phyloP scores from a whole-genome alignment of 306 rosid species.

The Hippophae gyantsensis region DNA sequence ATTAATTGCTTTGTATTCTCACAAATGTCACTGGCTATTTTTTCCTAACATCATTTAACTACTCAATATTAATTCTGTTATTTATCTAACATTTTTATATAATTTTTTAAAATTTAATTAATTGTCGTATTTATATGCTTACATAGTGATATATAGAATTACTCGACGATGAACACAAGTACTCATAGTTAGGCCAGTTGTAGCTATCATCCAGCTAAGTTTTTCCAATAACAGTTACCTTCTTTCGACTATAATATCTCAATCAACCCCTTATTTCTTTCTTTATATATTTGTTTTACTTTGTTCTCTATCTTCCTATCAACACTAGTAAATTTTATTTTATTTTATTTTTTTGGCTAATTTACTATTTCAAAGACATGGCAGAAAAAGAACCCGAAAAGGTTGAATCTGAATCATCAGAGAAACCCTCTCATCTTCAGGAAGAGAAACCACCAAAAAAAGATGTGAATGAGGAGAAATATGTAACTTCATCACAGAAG shows the following conservation, averaged over 20 bases:
- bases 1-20: too few relatives aligned
- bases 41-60: too few relatives aligned
- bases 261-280: slow-evolving; percentile 13
- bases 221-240: slow-evolving; percentile 21
- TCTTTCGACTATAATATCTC: slow-evolving; percentile 36
- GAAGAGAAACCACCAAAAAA: slow-evolving; percentile 21
- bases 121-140: too few relatives aligned
- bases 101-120: too few relatives aligned
- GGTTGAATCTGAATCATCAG: slow-evolving; percentile 21
- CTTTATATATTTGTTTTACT: slow-evolving; percentile 4
- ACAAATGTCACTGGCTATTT: too few relatives aligned
- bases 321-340: neutral
- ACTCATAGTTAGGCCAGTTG: slow-evolving; percentile 35
- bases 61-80: too few relatives aligned
- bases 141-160: too few relatives aligned
- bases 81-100: too few relatives aligned
- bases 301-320: neutral
- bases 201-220: slow-evolving; percentile 40
- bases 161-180: too few relatives aligned
- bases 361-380: slow-evolving; percentile 19
- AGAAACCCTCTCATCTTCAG: neutral
- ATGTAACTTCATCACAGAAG: slow-evolving; percentile 40
- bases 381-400: slow-evolving; percentile 50
- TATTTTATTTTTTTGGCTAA: too few relatives aligned
- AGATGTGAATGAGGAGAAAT: slow-evolving; percentile 53